Evolutionary conservation across 768 basidiomycete species (phyloP), one percentile per base, ranked within the genome.

Genomic region (Suillus plorans): DNA sequence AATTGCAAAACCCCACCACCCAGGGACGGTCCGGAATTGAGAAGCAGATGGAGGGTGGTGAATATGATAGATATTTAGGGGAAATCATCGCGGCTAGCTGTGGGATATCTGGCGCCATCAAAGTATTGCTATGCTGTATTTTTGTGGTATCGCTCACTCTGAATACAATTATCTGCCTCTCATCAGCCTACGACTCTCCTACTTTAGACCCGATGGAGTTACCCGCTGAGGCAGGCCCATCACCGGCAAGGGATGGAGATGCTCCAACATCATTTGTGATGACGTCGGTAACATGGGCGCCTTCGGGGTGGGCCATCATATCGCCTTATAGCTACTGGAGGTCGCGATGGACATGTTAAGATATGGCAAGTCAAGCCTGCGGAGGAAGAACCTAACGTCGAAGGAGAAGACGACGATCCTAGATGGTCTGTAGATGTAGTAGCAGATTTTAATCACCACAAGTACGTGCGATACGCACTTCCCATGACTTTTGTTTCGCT

Each of bases 61-160:
- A 63, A n/a, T n/a, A n/a, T 99, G 96, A 99, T 70, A 84, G 85
- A 66, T 97, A 95, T 76, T 97, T 95, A 95, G 97, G 97, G 2
- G 92, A 95, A 72, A 72, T 97, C 22, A 81, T 98, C 57, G 95
- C 94, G 10, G 89, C 87, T 0, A 85, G 88, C 2, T 85, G 85
- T 62, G 95, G 95, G 1, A 82, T 85, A 1, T 85, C 81, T 64
- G 91, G 92, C 0, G 76, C 86, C 25, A 80, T 98, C 52, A 95
- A 97, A 75, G 94, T 95, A 50, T 20, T 47, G 49, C 37, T 12
- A 31, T 18, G 41, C 41, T 34, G n/a, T 34, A 8, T 67, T 49
- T 34, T 63, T 60, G 53, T 61, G 56, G 61, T 31, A 37, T 31
- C 37, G 67, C 47, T 31, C 36, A 58, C 57, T 58, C 37, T 25